These are phyloP conservation scores for Striga hermonthica DNA, from an alignment of 305 asterid species.

Conservation along the genomic window DNA sequence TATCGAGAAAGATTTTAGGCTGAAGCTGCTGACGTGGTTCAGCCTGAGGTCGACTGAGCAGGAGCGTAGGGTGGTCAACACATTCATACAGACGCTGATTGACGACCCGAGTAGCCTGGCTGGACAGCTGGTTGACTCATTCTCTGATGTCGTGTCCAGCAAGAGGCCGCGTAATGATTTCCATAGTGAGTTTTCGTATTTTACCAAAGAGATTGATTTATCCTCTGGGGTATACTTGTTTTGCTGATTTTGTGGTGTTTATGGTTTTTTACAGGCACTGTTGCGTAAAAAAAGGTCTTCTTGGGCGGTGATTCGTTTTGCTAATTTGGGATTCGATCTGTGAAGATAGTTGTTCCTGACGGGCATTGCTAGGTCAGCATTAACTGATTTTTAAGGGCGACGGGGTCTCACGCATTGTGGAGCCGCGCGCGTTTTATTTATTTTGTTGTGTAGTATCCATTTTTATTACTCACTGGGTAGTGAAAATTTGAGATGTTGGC, in stretches of 20 bases:
- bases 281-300: constrained; percentile 33
- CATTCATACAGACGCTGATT: constrained; percentile 71
- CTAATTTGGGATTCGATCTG: constrained; percentile 22
- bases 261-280: constrained; percentile 50
- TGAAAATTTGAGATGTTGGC: constrained; percentile 13
- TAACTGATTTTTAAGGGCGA: constrained; percentile 33
- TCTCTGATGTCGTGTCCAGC: constrained; percentile 68
- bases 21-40: constrained; percentile 89
- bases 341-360: constrained; percentile 38
- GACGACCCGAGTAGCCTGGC: constrained; percentile 92
- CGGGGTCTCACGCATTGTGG: constrained; percentile 46
- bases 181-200: constrained; percentile 79
- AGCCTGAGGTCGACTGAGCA: constrained; percentile 86
- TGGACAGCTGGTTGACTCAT: constrained; percentile 86
- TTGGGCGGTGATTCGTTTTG: constrained; percentile 35
- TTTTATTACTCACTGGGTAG: constrained; percentile 27
- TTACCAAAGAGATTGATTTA: constrained; percentile 15
- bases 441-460: constrained; percentile 21
- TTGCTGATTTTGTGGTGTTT: constrained; percentile 39
- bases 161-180: constrained; percentile 73
- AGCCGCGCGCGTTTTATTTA: constrained; percentile 33
- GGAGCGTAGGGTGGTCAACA: constrained; percentile 83
- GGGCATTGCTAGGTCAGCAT: constrained; percentile 40
- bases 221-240: constrained; percentile 17
- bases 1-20: constrained; percentile 66